Conservation (phyloP, 352 stramenopile genomes). For the Achlya hypogyna region DNA sequence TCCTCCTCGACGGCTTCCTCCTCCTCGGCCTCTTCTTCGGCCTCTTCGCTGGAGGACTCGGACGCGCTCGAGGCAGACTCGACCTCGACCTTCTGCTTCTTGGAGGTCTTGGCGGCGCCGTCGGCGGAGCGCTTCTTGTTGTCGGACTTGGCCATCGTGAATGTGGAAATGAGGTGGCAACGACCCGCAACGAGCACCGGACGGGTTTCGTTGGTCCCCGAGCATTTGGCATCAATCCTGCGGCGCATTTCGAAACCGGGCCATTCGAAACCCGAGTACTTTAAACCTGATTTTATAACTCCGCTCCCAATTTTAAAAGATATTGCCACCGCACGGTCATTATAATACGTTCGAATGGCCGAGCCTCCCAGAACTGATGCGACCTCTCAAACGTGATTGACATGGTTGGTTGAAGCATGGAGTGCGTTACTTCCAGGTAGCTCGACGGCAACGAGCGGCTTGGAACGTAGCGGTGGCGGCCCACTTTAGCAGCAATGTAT, state of each 20-base stretch:
- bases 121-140: background rate
- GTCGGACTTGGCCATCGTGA: background rate
- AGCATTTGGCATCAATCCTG: background rate
- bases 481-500: too few species aligned
- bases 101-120: background rate
- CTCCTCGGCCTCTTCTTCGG: slow-evolving; percentile 1
- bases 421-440: background rate
- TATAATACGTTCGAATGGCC: background rate
- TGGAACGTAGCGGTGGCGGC: too few species aligned
- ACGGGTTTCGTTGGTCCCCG: background rate
- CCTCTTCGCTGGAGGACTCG: background rate
- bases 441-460: too few species aligned
- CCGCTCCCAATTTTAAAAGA: background rate
- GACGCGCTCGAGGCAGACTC: background rate
- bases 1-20: background rate
- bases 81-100: background rate
- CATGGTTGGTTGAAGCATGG: background rate
- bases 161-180: background rate
- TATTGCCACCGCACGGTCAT: background rate
- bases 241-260: background rate
- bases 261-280: background rate
- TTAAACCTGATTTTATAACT: background rate
- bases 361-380: background rate
- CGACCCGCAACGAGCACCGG: background rate
- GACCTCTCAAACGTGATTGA: background rate